Conservation (phyloP, 306 rosid species). For the Benincasa hispida region DNA sequence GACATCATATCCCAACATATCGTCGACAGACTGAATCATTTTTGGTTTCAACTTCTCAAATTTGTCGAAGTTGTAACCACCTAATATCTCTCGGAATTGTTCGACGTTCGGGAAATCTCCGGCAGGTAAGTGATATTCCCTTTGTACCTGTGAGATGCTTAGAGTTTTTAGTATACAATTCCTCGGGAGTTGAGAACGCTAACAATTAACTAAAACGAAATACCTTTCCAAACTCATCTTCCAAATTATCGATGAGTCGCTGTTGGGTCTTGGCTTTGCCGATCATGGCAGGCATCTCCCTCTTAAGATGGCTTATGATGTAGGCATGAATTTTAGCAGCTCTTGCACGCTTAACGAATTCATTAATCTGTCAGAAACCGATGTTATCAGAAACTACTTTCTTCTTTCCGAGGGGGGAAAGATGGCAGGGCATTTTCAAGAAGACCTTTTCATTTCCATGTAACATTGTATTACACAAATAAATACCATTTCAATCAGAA, state of each 20-base stretch:
- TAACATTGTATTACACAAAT: background rate
- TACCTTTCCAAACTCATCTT: constrained; percentile 72
- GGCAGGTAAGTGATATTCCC: constrained; percentile 68
- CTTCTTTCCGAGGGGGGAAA: background rate
- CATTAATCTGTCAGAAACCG: constrained; percentile 53
- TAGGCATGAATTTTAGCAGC: constrained; percentile 85
- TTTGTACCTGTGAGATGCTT: constrained; percentile 47
- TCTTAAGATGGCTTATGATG: constrained; percentile 76
- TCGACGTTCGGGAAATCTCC: constrained; percentile 88
- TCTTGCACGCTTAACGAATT: constrained; percentile 86
- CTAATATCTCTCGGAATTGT: constrained; percentile 47
- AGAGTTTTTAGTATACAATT: background rate
- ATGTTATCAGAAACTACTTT: background rate
- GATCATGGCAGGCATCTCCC: constrained; percentile 82
- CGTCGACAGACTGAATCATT: constrained; percentile 70
- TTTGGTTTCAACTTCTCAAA: constrained; percentile 78
- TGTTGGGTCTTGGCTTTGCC: constrained; percentile 86
- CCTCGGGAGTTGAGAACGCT: background rate
- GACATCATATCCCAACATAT: constrained; percentile 85
- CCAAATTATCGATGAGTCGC: constrained; percentile 61
- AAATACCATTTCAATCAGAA: background rate
- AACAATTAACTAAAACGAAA: background rate
- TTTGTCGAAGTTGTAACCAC: constrained; percentile 59
- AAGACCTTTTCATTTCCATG: background rate
- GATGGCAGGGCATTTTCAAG: background rate